Evolutionary conservation across 345 rosid genomes (phyloP).

Genomic region (Chamaenerion angustifolium): DNA sequence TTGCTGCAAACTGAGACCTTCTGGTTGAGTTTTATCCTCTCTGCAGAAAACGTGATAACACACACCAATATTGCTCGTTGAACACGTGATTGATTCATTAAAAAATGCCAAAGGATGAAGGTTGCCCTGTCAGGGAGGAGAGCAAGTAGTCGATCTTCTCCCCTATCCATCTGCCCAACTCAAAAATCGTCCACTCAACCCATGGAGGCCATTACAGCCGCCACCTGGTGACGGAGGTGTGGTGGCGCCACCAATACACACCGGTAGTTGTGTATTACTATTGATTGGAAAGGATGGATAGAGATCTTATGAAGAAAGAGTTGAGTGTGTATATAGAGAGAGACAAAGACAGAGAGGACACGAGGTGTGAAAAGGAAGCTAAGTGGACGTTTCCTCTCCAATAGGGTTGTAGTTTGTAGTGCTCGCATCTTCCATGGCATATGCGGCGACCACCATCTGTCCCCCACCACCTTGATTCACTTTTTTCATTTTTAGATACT

Average conservation of each 20-base stretch:
- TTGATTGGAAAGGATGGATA: not conserved
- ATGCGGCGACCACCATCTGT: slow-evolving; percentile 9
- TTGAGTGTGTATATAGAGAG: not conserved
- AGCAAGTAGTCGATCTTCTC: not conserved
- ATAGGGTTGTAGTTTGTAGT: slow-evolving; percentile 5
- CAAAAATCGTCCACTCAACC: not conserved
- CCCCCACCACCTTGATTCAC: too few species aligned
- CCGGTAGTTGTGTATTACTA: too few species aligned
- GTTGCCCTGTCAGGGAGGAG: slow-evolving; percentile 27
- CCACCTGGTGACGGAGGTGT: not conserved
- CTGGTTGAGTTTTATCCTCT: too few species aligned
- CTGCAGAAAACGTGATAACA: not conserved
- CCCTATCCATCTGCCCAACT: not conserved
- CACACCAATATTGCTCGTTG: not conserved
- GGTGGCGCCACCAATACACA: not conserved
- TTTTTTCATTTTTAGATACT: too few species aligned
- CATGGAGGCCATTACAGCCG: not conserved
- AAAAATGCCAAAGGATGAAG: slow-evolving; percentile 27
- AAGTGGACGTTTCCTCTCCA: slow-evolving; percentile 5
- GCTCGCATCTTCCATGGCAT: slow-evolving; percentile 12
- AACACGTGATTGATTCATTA: too few species aligned
- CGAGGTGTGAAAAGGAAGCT: too few species aligned
- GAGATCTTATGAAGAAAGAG: not conserved
- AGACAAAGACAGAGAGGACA: not conserved
- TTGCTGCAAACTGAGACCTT: too few species aligned